Conservation (phyloP, 768 basidiomycete genomes). For the Agaricus subrufescens region DNA sequence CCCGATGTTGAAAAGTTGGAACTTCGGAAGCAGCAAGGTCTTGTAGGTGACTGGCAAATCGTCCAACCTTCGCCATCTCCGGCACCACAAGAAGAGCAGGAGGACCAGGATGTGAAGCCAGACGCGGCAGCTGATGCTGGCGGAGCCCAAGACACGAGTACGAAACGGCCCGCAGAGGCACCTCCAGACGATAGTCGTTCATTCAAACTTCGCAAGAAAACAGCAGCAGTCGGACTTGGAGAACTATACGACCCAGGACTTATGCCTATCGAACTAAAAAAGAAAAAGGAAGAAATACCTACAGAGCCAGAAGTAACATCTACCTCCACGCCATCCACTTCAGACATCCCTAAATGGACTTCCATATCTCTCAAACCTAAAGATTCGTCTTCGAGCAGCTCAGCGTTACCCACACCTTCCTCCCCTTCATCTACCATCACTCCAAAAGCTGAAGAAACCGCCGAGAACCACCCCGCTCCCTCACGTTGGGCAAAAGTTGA, state of each 20-base stretch:
- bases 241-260: conserved; percentile 80
- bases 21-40: conserved; percentile 57
- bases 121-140: conserved; percentile 25
- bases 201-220: conserved; percentile 70
- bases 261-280: conserved; percentile 62
- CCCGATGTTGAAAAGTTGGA: conserved; percentile 66
- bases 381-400: conserved; percentile 3
- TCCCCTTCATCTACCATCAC: background rate
- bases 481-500: conserved; percentile 29
- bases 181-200: conserved; percentile 49
- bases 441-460: background rate
- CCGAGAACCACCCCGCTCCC: background rate
- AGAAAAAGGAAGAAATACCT: conserved; percentile 36
- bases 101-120: conserved; percentile 28
- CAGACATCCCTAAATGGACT: conserved; percentile 18
- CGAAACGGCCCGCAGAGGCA: conserved; percentile 13
- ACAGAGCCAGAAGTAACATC: conserved; percentile 8
- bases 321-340: conserved; percentile 1
- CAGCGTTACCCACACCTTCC: background rate
- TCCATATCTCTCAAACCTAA: conserved; percentile 18
- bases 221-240: conserved; percentile 53
- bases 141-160: background rate
- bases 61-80: conserved; percentile 33
- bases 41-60: conserved; percentile 76
- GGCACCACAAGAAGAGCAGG: conserved; percentile 14